These are phyloP conservation scores for Cladosporium sp. DNA, from an alignment of 2,329 filamentous ascomycete species.

Conservation along the genomic window DNA sequence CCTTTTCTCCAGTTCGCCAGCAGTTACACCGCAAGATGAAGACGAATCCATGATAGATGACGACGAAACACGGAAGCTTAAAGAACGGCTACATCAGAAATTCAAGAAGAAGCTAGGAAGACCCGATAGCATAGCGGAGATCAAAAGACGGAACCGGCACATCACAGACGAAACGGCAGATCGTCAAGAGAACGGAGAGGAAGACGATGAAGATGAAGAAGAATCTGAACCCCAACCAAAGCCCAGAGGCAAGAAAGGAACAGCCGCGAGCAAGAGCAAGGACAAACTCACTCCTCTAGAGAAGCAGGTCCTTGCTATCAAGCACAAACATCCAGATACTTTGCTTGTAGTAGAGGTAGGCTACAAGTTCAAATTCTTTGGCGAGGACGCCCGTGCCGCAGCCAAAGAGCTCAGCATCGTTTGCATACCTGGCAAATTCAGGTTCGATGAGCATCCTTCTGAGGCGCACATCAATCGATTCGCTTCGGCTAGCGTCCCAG, in stretches of 20 bases:
- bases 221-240: conserved; percentile 46
- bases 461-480: conserved; percentile 91
- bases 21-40: conserved; percentile 27
- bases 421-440: conserved; percentile 91
- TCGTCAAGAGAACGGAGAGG: conserved; percentile 52
- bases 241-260: conserved; percentile 45
- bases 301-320: conserved; percentile 88
- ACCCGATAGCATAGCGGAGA: conserved; percentile 71
- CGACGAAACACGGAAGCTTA: conserved; percentile 53
- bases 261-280: conserved; percentile 63
- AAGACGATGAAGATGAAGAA: conserved; percentile 55
- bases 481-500: conserved; percentile 91
- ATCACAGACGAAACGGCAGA: conserved; percentile 51
- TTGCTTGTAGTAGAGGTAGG: conserved; percentile 90
- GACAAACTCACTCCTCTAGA: conserved; percentile 93
- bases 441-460: conserved; percentile 89
- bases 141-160: conserved; percentile 57
- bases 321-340: conserved; percentile 83
- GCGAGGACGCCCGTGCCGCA: conserved; percentile 84
- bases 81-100: conserved; percentile 70
- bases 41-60: conserved; percentile 42
- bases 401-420: conserved; percentile 91
- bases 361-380: conserved; percentile 97
- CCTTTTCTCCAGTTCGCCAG: conserved; percentile 51
- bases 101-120: conserved; percentile 90